phyloP scores from a whole-genome alignment of 2,329 filamentous ascomycete genomes.

The Penicillium paneum region DNA sequence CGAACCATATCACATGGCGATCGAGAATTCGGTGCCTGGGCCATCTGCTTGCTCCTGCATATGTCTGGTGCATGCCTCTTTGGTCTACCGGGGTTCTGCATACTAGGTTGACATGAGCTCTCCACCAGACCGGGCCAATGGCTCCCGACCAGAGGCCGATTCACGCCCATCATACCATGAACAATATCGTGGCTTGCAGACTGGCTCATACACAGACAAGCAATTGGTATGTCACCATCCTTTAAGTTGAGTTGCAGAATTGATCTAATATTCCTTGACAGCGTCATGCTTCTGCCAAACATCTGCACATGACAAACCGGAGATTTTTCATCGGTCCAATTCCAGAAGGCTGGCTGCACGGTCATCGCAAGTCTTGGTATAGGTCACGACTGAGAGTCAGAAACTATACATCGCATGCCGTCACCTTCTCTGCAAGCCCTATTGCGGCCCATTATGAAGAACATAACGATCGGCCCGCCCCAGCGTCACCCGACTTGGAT shows the following conservation, averaged over 20 bases:
- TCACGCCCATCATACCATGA: constrained; percentile 19
- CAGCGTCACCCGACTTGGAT: constrained; percentile 9
- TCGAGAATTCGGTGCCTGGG: constrained; percentile 12
- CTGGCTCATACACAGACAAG: constrained; percentile 54
- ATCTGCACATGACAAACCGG: constrained; percentile 60
- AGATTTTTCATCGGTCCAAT: constrained; percentile 65
- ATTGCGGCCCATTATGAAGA: constrained; percentile 42
- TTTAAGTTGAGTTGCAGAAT: background rate
- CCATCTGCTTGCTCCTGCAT: constrained; percentile 5
- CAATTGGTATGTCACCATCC: constrained; percentile 45
- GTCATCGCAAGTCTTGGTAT: constrained; percentile 63
- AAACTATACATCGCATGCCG: constrained; percentile 47
- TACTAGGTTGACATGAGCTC: constrained; percentile 27
- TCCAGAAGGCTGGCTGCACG: constrained; percentile 62
- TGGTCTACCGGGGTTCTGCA: constrained; percentile 3
- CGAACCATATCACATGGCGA: constrained; percentile 14
- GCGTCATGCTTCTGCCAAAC: constrained; percentile 61
- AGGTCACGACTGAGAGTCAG: constrained; percentile 44
- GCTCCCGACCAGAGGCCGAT: constrained; percentile 17
- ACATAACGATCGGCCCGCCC: constrained; percentile 32
- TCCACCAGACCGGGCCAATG: constrained; percentile 19
- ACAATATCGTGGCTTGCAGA: constrained; percentile 39
- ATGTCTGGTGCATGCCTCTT: constrained; percentile 6
- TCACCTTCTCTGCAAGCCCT: constrained; percentile 53
- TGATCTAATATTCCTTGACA: constrained; percentile 20